Evolutionary conservation across 495 filamentous ascomycete genomes (phyloP).

Genomic region (Trichocladium antarcticum): DNA sequence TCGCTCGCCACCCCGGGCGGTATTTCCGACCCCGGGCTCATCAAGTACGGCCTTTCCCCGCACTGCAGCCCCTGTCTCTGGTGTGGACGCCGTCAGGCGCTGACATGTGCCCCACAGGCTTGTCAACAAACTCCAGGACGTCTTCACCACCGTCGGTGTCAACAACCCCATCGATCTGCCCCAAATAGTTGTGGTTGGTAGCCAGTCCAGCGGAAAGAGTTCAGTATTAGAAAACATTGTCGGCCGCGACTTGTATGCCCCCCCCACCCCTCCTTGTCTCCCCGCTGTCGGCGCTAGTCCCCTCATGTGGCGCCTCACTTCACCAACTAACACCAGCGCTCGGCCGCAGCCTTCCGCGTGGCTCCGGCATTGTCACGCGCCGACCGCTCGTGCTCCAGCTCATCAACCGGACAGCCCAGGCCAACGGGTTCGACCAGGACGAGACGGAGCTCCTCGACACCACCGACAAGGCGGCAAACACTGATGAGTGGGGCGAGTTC

Average conservation of each 20-base stretch:
- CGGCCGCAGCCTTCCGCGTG: slow-evolving; percentile 72
- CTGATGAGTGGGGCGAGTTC: slow-evolving; percentile 98
- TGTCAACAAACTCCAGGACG: slow-evolving; percentile 99
- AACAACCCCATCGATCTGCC: slow-evolving; percentile 98
- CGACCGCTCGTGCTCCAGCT: slow-evolving; percentile 94
- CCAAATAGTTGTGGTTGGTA: slow-evolving; percentile 97
- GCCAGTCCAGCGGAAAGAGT: slow-evolving; percentile 98
- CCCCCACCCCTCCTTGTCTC: slow-evolving; percentile 1
- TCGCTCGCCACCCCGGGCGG: slow-evolving; percentile 37
- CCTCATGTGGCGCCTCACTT: not conserved
- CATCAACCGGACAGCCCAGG: slow-evolving; percentile 69
- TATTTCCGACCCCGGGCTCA: slow-evolving; percentile 49
- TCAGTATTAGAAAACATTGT: slow-evolving; percentile 99
- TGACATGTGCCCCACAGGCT: slow-evolving; percentile 47
- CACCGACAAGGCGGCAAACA: slow-evolving; percentile 71
- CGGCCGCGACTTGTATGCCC: slow-evolving; percentile 87
- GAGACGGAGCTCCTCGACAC: slow-evolving; percentile 53
- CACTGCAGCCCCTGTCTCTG: not conserved
- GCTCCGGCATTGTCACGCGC: slow-evolving; percentile 94
- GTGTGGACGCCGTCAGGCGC: slow-evolving; percentile 20
- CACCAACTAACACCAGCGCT: not conserved
- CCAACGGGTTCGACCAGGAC: slow-evolving; percentile 77
- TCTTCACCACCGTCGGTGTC: slow-evolving; percentile 96
- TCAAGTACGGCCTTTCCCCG: slow-evolving; percentile 34
- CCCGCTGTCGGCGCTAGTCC: slow-evolving; percentile 3